Evolutionary conservation across 2,329 filamentous ascomycete genomes (phyloP).

Genomic region (Penicillium sp.): DNA sequence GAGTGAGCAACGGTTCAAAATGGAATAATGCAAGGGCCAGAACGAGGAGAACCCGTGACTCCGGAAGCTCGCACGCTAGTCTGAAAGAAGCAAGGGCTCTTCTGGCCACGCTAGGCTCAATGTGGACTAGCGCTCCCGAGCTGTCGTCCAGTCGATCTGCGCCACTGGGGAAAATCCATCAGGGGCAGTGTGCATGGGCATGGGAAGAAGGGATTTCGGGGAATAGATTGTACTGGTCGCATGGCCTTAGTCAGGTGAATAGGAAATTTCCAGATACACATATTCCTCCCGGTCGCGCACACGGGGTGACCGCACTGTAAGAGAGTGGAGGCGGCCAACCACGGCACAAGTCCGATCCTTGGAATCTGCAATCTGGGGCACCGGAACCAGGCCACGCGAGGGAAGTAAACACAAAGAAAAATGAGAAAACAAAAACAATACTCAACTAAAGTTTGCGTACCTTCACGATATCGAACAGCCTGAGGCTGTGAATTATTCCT

Average conservation of each 20-base stretch:
- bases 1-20: constrained; percentile 23
- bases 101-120: constrained; percentile 19
- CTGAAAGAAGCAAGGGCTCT: constrained; percentile 24
- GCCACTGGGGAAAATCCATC: constrained; percentile 23
- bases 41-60: constrained; percentile 36
- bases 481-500: constrained; percentile 25
- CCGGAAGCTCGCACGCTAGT: constrained; percentile 35
- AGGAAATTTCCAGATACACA: not conserved
- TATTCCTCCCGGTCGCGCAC: not conserved
- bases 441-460: constrained; percentile 6
- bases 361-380: constrained; percentile 21
- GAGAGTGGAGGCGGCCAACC: constrained; percentile 19
- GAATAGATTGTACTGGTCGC: not conserved
- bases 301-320: not conserved
- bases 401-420: constrained; percentile 3
- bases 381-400: constrained; percentile 14
- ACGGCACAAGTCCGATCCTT: constrained; percentile 26
- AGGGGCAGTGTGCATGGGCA: constrained; percentile 11
- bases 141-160: constrained; percentile 31
- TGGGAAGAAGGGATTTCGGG: not conserved
- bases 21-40: constrained; percentile 21
- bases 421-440: not conserved
- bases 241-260: not conserved
- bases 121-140: constrained; percentile 39
- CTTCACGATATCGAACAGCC: constrained; percentile 13